Base-by-base conservation (phyloP, 1,284 basidiomycete genomes). In the Cerrena zonata region DNA sequence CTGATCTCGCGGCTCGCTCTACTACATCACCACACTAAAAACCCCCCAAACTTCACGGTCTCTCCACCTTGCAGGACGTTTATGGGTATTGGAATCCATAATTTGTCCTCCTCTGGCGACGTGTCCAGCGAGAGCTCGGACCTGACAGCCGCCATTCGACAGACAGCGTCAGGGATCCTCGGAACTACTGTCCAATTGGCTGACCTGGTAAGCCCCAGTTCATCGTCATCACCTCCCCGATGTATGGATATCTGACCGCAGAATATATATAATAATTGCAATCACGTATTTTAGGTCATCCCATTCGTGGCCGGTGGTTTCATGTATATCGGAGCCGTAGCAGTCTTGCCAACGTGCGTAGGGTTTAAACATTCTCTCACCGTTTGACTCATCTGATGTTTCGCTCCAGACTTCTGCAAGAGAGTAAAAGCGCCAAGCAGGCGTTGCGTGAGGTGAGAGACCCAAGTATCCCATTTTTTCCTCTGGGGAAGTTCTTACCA, bases 301-400 rank as follows among this genome's bases (percentile, higher is more conserved):
- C 91, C 91, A 3, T 91, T 91, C 61, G 91, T 93, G 25, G 91
- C 91, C 45, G 91, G 91, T 61, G 91, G 91, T n/a, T 94, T 93
- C 72, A 73, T 94, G 63, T 93, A 94, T 69, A 93, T 93, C 59
- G 91, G 90, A 18, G 88, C 89, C 39, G 91, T 94, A 49, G 90
- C 90, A 47, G 91, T 93, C 50, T 73, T 94, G 56, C 91, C 91
- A 60, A 89, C 87, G 87, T 90, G 76, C 62, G 86, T 78, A 49
- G 18, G 21, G n/a, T 24, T 44, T 18, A 5, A 44, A 22, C 11
- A 22, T 45, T 30, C 7, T 34, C 3, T 27, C 30, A n/a, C 24
- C 30, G 15, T 45, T 11, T n/a, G 13, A 10, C 24, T 22, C 18
- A 40, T 24, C 47, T 52, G 41, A 47, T 44, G 34, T 25, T 39